Evolutionary conservation across 1,284 basidiomycete species (phyloP).

Genomic region (Limonomyces culmigenus): DNA sequence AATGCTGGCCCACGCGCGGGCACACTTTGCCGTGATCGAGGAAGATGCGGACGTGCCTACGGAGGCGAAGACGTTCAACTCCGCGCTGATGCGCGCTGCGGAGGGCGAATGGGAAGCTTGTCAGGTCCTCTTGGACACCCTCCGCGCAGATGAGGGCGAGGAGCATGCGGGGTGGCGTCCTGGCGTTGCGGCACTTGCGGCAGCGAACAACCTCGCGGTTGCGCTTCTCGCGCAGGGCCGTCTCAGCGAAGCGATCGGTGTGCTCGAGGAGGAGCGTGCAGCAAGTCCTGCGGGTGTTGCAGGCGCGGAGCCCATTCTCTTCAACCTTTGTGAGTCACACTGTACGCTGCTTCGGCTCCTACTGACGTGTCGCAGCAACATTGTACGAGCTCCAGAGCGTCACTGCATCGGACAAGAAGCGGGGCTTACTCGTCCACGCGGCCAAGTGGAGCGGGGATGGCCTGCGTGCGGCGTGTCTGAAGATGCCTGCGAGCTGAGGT

Average conservation of each 20-base stretch:
- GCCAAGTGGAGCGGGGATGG: constrained; percentile 75
- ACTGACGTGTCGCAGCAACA: constrained; percentile 32
- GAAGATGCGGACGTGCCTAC: constrained; percentile 25
- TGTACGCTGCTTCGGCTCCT: background rate
- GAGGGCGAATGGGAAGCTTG: constrained; percentile 57
- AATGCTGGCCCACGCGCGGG: constrained; percentile 33
- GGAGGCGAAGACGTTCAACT: constrained; percentile 36
- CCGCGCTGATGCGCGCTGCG: constrained; percentile 42
- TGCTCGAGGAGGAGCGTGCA: constrained; percentile 43
- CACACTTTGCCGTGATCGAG: constrained; percentile 34
- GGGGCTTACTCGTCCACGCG: constrained; percentile 50
- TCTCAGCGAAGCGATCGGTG: constrained; percentile 37
- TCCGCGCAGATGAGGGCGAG: constrained; percentile 19
- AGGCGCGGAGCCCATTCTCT: constrained; percentile 62
- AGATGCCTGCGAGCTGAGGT: constrained; percentile 52
- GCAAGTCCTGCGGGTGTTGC: constrained; percentile 50
- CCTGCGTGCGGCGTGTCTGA: constrained; percentile 57
- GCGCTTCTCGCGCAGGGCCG: constrained; percentile 47
- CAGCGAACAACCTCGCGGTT: constrained; percentile 61
- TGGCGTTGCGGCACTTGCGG: background rate
- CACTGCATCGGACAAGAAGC: constrained; percentile 54
- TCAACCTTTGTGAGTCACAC: constrained; percentile 52
- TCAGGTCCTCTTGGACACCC: constrained; percentile 22
- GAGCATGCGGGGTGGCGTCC: background rate
- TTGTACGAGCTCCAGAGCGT: constrained; percentile 63